phyloP scores from a whole-genome alignment of 2,329 filamentous ascomycete genomes.

The Colletotrichum somersetense region DNA sequence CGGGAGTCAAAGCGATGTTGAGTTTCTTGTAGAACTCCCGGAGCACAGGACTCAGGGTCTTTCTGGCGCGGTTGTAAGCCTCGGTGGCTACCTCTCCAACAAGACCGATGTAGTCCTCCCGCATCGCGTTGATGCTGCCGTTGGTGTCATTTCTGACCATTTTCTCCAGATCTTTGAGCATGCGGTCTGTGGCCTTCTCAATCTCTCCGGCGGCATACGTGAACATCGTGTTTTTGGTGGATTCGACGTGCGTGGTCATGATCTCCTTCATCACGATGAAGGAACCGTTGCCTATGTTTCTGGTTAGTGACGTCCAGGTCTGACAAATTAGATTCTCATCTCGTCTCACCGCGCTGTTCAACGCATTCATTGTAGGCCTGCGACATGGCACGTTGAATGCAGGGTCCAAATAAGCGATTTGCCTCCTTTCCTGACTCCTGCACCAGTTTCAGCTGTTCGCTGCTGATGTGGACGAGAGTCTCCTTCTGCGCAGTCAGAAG shows the following conservation, averaged over 20 bases:
- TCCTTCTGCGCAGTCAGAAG: slow-evolving; percentile 8
- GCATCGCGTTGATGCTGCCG: slow-evolving; percentile 51
- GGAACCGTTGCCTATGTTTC: slow-evolving; percentile 40
- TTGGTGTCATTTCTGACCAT: background rate
- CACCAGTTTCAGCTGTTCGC: background rate
- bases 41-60: slow-evolving; percentile 18
- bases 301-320: background rate
- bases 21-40: slow-evolving; percentile 13
- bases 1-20: background rate
- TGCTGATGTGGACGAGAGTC: background rate
- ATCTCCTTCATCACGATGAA: slow-evolving; percentile 44
- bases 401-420: slow-evolving; percentile 32
- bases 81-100: slow-evolving; percentile 41
- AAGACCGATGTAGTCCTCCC: slow-evolving; percentile 42
- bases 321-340: too few species aligned
- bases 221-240: slow-evolving; percentile 43
- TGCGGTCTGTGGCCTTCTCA: slow-evolving; percentile 19
- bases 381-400: background rate
- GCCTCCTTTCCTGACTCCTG: slow-evolving; percentile 43
- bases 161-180: background rate
- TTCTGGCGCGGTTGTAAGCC: slow-evolving; percentile 16
- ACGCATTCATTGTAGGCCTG: too few species aligned
- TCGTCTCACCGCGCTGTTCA: too few species aligned
- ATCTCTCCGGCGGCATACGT: slow-evolving; percentile 27
- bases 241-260: slow-evolving; percentile 43